These are phyloP conservation scores for Heliosperma pusillum DNA, from an alignment of 148 eudicot species.

Conservation along the genomic window DNA sequence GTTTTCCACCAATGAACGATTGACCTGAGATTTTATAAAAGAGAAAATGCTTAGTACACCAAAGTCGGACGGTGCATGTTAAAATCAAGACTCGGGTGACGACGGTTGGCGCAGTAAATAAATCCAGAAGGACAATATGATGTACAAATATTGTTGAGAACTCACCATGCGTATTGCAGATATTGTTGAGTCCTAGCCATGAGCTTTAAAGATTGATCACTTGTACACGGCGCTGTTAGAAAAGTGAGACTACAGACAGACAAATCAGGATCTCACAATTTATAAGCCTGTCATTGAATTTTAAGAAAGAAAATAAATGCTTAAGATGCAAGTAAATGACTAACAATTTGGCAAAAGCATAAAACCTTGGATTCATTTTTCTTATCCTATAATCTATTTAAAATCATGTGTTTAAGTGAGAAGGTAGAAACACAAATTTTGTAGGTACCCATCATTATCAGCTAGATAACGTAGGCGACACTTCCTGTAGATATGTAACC, in stretches of 20 bases:
- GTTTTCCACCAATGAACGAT: conserved; percentile 92
- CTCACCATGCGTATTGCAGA: conserved; percentile 96
- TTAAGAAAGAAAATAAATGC: too few relatives aligned
- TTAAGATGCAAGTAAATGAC: background rate
- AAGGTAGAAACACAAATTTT: too few relatives aligned
- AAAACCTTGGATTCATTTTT: too few relatives aligned
- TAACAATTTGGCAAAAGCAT: background rate
- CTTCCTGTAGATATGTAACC: too few relatives aligned
- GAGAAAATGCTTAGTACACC: conserved; percentile 18
- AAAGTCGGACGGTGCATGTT: conserved; percentile 2
- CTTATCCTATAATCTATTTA: too few relatives aligned
- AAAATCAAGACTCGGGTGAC: background rate
- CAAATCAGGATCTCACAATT: background rate
- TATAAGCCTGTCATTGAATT: background rate
- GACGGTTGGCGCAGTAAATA: background rate
- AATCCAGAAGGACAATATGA: background rate
- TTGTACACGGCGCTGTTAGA: conserved; percentile 75
- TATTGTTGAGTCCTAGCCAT: conserved; percentile 84
- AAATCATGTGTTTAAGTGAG: too few relatives aligned
- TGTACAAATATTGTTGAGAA: conserved; percentile 14
- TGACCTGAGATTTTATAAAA: conserved; percentile 51
- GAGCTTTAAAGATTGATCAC: conserved; percentile 83
- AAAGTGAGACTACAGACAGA: conserved; percentile 16
- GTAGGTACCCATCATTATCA: too few relatives aligned
- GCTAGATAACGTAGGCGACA: too few relatives aligned